Conservation (phyloP, 1,284 basidiomycete species). For the Singerocomus inundabilis region DNA sequence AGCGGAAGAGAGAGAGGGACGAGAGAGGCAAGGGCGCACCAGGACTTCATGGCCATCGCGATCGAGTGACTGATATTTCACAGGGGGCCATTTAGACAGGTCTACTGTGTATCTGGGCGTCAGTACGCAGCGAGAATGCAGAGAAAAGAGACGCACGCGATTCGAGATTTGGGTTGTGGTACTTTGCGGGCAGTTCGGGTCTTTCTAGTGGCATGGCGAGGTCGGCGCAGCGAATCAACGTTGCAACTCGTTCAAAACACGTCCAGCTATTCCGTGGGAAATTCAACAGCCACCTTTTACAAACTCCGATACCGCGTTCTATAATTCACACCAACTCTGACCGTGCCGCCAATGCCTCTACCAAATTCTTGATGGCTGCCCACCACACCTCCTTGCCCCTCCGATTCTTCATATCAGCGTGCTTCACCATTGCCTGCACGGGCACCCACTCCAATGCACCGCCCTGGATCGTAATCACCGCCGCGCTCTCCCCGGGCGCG, state of each 20-base stretch:
- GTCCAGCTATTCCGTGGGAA: constrained; percentile 24
- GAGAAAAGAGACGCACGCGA: constrained; percentile 30
- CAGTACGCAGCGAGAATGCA: not conserved
- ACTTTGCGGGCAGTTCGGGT: constrained; percentile 39
- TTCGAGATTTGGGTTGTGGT: constrained; percentile 42
- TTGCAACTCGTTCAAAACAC: constrained; percentile 34
- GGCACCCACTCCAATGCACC: constrained; percentile 79
- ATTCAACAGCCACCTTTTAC: constrained; percentile 32
- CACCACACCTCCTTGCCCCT: constrained; percentile 86
- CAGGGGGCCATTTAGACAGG: constrained; percentile 46
- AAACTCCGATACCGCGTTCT: constrained; percentile 30
- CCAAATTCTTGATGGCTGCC: constrained; percentile 65
- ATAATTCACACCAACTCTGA: constrained; percentile 43
- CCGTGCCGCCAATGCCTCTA: constrained; percentile 68
- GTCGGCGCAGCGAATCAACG: constrained; percentile 11
- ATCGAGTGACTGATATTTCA: constrained; percentile 84
- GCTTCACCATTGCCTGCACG: constrained; percentile 78
- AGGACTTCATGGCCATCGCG: constrained; percentile 82
- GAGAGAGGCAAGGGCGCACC: constrained; percentile 42
- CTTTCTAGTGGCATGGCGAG: constrained; percentile 26
- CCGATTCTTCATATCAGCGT: constrained; percentile 90
- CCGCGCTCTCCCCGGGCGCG: constrained; percentile 68
- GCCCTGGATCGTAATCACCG: constrained; percentile 90
- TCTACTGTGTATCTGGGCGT: constrained; percentile 17
- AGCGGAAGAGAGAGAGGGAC: constrained; percentile 5